These are phyloP conservation scores for Ilex aquifolium DNA, from an alignment of 257 asterid species.

Conservation along the genomic window DNA sequence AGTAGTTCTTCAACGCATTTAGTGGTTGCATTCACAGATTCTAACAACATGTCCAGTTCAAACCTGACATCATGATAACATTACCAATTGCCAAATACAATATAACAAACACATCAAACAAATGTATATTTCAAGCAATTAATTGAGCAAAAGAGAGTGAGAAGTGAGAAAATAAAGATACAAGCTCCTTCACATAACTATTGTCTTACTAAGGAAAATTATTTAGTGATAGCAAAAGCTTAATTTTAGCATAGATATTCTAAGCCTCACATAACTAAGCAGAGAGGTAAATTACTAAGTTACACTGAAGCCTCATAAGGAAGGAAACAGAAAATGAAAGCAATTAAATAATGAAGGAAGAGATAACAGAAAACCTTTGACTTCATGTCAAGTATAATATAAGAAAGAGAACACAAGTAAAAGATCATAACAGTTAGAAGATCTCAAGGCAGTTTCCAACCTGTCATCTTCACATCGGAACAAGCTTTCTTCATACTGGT, in stretches of 20 bases:
- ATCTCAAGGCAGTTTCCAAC: neutral
- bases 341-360: neutral
- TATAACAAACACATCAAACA: neutral
- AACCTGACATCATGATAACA: neutral
- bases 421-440: too few species aligned
- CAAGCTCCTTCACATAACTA: too few species aligned
- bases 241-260: too few species aligned
- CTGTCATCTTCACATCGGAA: conserved; percentile 6
- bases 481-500: conserved; percentile 5
- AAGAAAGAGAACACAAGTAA: too few species aligned
- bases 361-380: neutral
- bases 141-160: too few species aligned
- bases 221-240: too few species aligned
- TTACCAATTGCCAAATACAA: neutral
- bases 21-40: conserved; percentile 1
- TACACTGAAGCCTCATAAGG: neutral
- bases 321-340: neutral
- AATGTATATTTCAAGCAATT: too few species aligned
- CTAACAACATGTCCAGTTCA: conserved; percentile 3
- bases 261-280: too few species aligned
- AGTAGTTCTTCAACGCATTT: neutral
- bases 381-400: neutral
- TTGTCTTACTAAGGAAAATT: too few species aligned
- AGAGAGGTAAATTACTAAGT: too few species aligned
- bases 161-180: too few species aligned